phyloP scores from a whole-genome alignment of 139 green algal genomes.

The Micractinium conductrix region DNA sequence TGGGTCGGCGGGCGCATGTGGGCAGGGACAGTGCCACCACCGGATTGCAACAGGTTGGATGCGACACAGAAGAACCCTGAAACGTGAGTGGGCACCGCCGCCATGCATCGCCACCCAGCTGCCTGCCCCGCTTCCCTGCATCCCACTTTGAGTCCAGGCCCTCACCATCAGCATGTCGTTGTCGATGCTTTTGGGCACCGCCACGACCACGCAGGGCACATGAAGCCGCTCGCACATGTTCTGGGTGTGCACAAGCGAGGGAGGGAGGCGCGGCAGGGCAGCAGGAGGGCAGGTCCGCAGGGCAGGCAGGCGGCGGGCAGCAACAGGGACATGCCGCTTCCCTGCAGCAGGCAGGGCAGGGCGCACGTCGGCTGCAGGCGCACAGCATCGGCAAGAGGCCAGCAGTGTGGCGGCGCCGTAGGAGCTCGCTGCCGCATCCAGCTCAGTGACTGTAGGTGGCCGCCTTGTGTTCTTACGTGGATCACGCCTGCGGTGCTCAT shows the following conservation, averaged over 20 bases:
- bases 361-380: neutral
- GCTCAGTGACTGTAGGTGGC: too few relatives aligned
- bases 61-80: too few relatives aligned
- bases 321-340: neutral
- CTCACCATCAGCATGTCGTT: constrained; percentile 92
- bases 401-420: too few relatives aligned
- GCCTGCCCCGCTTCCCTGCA: too few relatives aligned
- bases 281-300: too few relatives aligned
- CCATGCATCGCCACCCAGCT: too few relatives aligned
- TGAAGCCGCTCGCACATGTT: constrained; percentile 63
- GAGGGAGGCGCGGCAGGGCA: constrained; percentile 57
- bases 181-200: constrained; percentile 98
- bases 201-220: constrained; percentile 81
- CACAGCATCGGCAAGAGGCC: neutral
- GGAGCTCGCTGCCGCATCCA: too few relatives aligned
- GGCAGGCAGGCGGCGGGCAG: neutral
- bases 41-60: too few relatives aligned
- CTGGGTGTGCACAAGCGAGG: constrained; percentile 67
- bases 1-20: too few relatives aligned
- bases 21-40: too few relatives aligned
- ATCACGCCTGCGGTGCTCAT: constrained; percentile 84
- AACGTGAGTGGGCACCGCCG: too few relatives aligned
- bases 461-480: constrained; percentile 3
- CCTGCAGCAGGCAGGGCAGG: neutral
- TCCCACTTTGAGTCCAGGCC: too few relatives aligned